A percentile compares a stretch with the other conserved stretches of the same genome.
Conservation (phyloP, 2,329 filamentous ascomycete species). For the Sphaceloma murrayae region DNA sequence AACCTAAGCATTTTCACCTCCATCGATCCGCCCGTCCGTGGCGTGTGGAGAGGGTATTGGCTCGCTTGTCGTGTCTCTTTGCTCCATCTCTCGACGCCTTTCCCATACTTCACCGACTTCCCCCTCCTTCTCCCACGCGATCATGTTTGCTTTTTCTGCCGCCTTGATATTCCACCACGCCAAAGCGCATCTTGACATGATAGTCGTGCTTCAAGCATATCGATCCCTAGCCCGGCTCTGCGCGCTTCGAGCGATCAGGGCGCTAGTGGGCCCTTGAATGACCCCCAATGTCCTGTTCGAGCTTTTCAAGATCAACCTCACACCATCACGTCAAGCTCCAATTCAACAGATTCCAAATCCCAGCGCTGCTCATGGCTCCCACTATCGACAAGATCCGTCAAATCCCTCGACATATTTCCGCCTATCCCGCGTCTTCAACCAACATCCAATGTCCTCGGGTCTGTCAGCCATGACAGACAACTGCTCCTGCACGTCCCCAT, state of each 20-base stretch:
- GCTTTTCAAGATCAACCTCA: slow-evolving; percentile 11
- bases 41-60: neutral
- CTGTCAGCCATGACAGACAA: neutral
- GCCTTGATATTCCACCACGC: slow-evolving; percentile 5
- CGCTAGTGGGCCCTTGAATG: slow-evolving; percentile 2
- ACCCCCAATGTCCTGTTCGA: slow-evolving; percentile 7
- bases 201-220: too few species aligned
- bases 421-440: slow-evolving; percentile 3
- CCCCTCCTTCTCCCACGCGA: neutral
- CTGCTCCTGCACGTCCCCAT: slow-evolving; percentile 5
- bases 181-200: too few species aligned
- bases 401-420: neutral
- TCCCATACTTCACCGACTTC: neutral
- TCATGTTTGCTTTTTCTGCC: slow-evolving; percentile 5
- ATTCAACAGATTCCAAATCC: slow-evolving; percentile 7
- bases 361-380: neutral
- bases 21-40: too few species aligned
- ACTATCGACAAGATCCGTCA: too few species aligned
- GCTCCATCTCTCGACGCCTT: neutral
- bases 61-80: neutral
- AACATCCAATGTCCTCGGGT: slow-evolving; percentile 3
- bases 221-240: neutral
- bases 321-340: slow-evolving; percentile 12
- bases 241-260: slow-evolving; percentile 4
- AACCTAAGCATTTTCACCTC: too few species aligned